Evolutionary conservation across 257 asterid genomes (phyloP).

Genomic region (Solanum gandarillasii): DNA sequence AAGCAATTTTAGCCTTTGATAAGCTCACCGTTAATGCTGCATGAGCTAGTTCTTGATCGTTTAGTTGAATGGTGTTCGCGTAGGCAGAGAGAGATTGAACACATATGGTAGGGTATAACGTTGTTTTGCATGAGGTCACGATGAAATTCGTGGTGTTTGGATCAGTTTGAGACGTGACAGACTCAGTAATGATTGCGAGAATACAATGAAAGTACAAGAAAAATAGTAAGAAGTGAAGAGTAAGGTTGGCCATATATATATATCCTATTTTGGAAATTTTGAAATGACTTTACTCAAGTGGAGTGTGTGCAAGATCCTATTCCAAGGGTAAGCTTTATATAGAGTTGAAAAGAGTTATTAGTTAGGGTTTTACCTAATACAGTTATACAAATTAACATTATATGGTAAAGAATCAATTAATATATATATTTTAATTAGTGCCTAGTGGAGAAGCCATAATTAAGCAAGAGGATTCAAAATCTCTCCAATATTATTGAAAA

Average conservation of each 20-base stretch:
- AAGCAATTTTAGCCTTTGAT: constrained; percentile 21
- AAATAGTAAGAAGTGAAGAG: constrained; percentile 9
- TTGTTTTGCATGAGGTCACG: constrained; percentile 33
- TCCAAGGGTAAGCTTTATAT: constrained; percentile 6
- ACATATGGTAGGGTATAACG: constrained; percentile 47
- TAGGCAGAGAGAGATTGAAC: constrained; percentile 33
- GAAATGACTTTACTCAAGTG: neutral
- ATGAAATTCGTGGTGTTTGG: constrained; percentile 20
- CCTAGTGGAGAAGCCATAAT: neutral
- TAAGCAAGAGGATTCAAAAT: neutral
- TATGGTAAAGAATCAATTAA: neutral
- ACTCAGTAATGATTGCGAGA: neutral
- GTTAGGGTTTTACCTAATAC: neutral
- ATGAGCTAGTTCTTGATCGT: constrained; percentile 35
- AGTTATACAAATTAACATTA: neutral
- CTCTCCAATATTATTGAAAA: neutral
- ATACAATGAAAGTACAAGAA: constrained; percentile 15
- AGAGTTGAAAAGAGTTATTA: neutral
- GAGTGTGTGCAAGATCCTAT: neutral
- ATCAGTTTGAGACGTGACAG: neutral
- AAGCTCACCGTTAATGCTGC: constrained; percentile 44
- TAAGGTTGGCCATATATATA: constrained; percentile 24
- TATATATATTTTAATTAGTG: neutral
- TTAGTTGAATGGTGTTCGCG: constrained; percentile 24
- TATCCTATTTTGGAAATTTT: neutral